Base-by-base conservation (phyloP, 1,284 basidiomycete species). In the Takashimella koratensis region DNA sequence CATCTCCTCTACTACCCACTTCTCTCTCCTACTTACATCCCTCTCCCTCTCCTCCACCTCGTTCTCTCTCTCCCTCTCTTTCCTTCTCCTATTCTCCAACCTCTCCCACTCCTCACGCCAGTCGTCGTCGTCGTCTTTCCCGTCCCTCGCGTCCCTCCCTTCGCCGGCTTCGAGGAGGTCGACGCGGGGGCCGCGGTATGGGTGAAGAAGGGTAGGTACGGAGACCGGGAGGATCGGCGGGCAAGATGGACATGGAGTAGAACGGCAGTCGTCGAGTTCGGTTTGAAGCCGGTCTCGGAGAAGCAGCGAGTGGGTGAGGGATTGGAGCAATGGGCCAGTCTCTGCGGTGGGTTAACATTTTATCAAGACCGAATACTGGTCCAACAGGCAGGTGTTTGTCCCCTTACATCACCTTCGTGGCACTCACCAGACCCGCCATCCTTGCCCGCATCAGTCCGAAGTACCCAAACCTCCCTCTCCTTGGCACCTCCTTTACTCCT, bases 1-100 rank as follows among this genome's bases (percentile, higher is more conserved):
- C 64, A 74, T 71, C 49, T 68, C 67, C 27, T 71, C 68, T 0
- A 74, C 62, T 6, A 74, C 71, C 72, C 72, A 73, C 51, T 65
- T 64, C 54, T 74, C 70, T 44, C 72, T 60, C 45, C 63, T 61
- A 1, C 45, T 54, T 11, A 74, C 71, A 13, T 68, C 63, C 21
- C 55, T 56, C 54, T 74, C 72, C 47, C 72, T 56, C 53, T 68
- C 70, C 49, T 70, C 70, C 3, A 74, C 57, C 49, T 68, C 70
- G n/a, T 45, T 48, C 51, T 66, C 62, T 46, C 67, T 52, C 49
- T 67, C 63, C 43, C 53, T 59, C 36, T 61, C 62, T 27, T 43
- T 36, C 21, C 62, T 45, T 45, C 41, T 49, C 43, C 30, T 8
- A 36, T 56, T 58, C 11, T 66, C 62, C 13, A 60, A 12, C 24